Evolutionary conservation across 352 stramenopile species (phyloP).

Genomic region (Phytophthora ramorum): DNA sequence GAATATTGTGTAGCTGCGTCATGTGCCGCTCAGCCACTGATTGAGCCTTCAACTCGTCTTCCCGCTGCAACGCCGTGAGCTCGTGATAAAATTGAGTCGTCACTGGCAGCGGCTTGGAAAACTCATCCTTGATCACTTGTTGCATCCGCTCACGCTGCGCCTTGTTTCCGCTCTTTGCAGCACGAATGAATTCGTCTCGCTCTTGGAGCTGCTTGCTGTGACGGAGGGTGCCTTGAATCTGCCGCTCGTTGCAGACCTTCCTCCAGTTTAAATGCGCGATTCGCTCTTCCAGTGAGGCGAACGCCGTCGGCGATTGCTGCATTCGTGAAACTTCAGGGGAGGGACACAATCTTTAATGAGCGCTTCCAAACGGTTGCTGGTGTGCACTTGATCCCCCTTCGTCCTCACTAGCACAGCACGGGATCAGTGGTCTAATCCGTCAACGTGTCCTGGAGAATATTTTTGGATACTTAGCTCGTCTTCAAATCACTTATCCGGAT

Average conservation of each 20-base stretch:
- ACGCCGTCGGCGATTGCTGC: conserved; percentile 35
- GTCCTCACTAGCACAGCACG: conserved; percentile 12
- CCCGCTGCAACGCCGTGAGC: conserved; percentile 27
- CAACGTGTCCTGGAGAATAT: conserved; percentile 27
- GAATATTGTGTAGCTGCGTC: conserved; percentile 57
- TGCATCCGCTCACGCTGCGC: conserved; percentile 56
- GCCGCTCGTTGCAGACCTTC: conserved; percentile 72
- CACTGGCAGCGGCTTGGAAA: conserved; percentile 61
- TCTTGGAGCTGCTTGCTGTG: conserved; percentile 70
- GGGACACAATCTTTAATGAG: conserved; percentile 17
- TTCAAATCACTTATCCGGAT: conserved; percentile 14
- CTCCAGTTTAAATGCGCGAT: conserved; percentile 77
- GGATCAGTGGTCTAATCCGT: conserved; percentile 3
- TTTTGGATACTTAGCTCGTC: conserved; percentile 34
- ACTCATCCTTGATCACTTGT: conserved; percentile 60
- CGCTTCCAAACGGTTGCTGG: background rate
- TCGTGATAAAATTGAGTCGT: conserved; percentile 47
- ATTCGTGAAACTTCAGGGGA: conserved; percentile 10
- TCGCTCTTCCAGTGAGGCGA: conserved; percentile 68
- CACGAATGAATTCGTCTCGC: conserved; percentile 64
- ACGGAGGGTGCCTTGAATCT: conserved; percentile 70
- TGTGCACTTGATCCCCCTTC: conserved; percentile 3
- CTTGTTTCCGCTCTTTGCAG: conserved; percentile 48
- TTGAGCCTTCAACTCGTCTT: conserved; percentile 44
- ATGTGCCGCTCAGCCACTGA: conserved; percentile 45